Evolutionary conservation across 208 protist species (phyloP), one percentile per base, ranked within the genome.

Genomic region (Wallacemonas sp.): DNA sequence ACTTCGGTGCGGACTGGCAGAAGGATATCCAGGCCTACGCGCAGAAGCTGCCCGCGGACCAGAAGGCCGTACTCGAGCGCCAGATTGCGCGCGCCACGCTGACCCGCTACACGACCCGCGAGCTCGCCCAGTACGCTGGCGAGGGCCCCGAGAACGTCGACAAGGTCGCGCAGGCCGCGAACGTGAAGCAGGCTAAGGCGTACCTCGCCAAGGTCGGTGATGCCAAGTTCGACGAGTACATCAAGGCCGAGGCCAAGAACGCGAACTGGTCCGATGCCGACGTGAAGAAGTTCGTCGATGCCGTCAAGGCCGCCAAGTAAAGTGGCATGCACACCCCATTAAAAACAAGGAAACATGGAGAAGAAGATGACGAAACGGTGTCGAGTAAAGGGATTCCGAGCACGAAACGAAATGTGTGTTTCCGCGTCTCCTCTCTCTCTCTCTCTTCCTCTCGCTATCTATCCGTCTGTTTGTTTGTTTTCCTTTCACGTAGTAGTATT

Each of bases 41-140:
- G n/a, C 74, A 78, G 80, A 55, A 70, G 60, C 71, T 96, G 38
- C 72, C 87, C 33, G 81, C 76, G 21, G 87, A 92, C 39, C 72
- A 92, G 81, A 83, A 84, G 68, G 75, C 71, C 65, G 43, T 82
- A 12, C 47, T 96, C 30, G 77, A 90, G 80, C 85, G 87, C 38
- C 87, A 95, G 74, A 54, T 96, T 43, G 82, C 77, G 21, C 88
- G 92, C 24, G 72, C 93, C 21, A 44, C 62, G 26, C 72, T 96
- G n/a, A 96, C 92, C 17, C 83, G 86, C 63, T 96, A 93, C 75
- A 96, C 92, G 11, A 87, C 87, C 34, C 84, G 88, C 32, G 92
- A 96, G 79, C 92, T 96, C 27, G 85, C 81, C 19, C 58, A 74
- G 54, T 95, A 87, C 85, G 72, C 74, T 44, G 84, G 82, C 11